Evolutionary conservation across 2,329 filamentous ascomycete genomes (phyloP), one percentile per base, ranked within the genome.

Genomic region (Aureobasidium pullulans): DNA sequence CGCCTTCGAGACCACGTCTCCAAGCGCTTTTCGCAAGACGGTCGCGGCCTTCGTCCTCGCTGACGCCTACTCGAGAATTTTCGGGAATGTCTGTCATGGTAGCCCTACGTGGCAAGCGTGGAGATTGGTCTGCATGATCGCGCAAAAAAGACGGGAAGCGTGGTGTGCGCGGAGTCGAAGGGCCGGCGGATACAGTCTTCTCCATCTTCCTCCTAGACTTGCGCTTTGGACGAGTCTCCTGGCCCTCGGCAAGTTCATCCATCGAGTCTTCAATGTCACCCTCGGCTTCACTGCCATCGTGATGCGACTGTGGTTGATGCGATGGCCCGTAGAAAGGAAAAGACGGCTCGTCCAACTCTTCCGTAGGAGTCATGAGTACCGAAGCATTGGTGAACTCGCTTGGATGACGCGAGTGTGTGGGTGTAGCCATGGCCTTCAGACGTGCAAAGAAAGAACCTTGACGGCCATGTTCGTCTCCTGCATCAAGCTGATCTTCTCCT

Each of bases 191-290:
- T 61, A 84, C 79, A 62, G 72, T 79, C 72, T 75, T 81, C 78
- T 70, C 82, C 64, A 84, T 77, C 62, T 81, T 80, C 65, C 79
- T 85, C 69, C 83, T 84, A 64, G 84, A 82, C 71, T 85, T 86
- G 71, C 81, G 85, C 72, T 82, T 88, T 34, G 77, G 78, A 62
- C 81, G 82, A 1, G 72, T 66, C 31, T 73, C 67, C 56, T 77
- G 69, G n/a, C 73, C 67, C 16, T 75, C 75, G 3, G 23, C 34
- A n/a, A 80, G 81, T 69, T 65, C 66, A 48, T 96, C 92, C 56
- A 91, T 90, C 0, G 86, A 89, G 46, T 90, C 96, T 69, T 96
- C 92, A 1, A 87, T 89, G 70, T 94, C 90, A 0, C 88, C 86
- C 67, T 88, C 86, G 13, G 79, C 84, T 70, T 92, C 89, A 70